Conservation (phyloP, 257 asterid species). For the Solanum acaule region DNA sequence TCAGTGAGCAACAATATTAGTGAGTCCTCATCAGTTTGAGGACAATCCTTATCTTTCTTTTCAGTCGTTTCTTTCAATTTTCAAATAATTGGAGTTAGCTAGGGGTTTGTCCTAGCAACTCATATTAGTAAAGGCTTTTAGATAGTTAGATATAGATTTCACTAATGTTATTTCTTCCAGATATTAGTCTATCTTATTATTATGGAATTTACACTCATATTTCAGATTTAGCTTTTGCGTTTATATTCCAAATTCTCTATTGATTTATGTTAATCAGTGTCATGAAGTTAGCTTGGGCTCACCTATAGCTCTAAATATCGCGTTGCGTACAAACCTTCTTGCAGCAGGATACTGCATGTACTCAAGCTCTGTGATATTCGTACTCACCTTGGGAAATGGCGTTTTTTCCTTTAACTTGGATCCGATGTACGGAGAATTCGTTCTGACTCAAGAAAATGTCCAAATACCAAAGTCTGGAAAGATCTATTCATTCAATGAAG, state of each 20-base stretch:
- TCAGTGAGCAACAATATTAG: background rate
- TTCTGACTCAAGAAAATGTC: conserved; percentile 59
- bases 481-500: conserved; percentile 81
- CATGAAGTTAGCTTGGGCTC: no score
- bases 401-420: conserved; percentile 76
- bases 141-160: background rate
- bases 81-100: background rate
- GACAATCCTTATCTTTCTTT: background rate
- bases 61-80: background rate
- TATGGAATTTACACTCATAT: background rate
- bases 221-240: background rate
- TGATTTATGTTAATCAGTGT: no score
- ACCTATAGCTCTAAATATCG: no score
- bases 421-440: conserved; percentile 92
- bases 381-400: conserved; percentile 66
- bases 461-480: conserved; percentile 81
- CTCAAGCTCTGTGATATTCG: conserved; percentile 83
- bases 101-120: background rate
- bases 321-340: conserved; percentile 69
- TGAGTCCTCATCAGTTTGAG: no score
- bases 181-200: background rate
- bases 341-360: conserved; percentile 97
- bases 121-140: background rate
- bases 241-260: background rate
- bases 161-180: background rate